Base-by-base conservation (phyloP, 2,329 filamentous ascomycete genomes). In the Macrophomina pseudophaseolina region DNA sequence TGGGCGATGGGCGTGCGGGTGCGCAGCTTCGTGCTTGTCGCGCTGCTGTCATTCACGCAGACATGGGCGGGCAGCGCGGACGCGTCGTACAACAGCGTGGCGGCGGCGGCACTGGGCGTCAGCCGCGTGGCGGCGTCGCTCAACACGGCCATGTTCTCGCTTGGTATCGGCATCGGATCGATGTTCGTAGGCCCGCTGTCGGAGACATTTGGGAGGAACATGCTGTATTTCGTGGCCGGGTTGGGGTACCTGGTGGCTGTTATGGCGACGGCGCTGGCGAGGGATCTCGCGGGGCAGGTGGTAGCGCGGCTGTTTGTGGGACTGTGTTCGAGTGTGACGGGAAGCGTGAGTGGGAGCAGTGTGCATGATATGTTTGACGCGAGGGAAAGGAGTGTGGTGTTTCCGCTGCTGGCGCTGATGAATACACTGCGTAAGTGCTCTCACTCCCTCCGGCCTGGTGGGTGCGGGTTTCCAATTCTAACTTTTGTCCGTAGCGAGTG, bases 321-420 rank as follows among this genome's bases (percentile, higher is more conserved):
- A 3, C 38, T 74, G 14, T 73, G 68, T 14, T 69, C 69, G 16
- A 70, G 68, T 28, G 69, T 71, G 5, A 66, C 72, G 9, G 58
- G 74, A 28, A 69, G 71, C 7, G 70, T 73, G 33, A 70, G 70
- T 54, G 73, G 71, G 18, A 71, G 69, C 5, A 71, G 68, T 2
- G 70, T 71, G n/a, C 71, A 70, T n/a, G 72, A 74, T 56, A 69
- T 73, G 54, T 74, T 70, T 58, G 69, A 69, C 7, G 70, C 70
- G 8, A 62, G 71, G 6, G 66, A 72, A 56, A 66, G 70, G 12
- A 71, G 70, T 18, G 65, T 69, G 35, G 68, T 64, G 4, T 73
- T 70, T 64, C 72, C 72, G 4, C 49, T 72, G 16, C 69, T 72
- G 49, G 70, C 71, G 16, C 48, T 66, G n/a, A 46, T 64, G 38